Conservation (phyloP, 352 stramenopile species). For the Phytopythium delawarense region DNA sequence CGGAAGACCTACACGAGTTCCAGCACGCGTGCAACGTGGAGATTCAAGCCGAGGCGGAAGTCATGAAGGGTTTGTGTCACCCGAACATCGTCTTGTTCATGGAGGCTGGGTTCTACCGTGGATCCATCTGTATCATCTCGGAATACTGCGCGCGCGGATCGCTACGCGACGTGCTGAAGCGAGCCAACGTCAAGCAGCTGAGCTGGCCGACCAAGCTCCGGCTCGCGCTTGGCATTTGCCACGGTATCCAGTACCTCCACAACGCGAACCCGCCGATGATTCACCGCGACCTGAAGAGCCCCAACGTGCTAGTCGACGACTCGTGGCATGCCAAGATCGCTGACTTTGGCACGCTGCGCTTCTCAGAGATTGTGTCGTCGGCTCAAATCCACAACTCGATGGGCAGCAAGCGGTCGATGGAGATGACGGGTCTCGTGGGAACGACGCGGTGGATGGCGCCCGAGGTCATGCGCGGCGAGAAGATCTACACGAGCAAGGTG, state of each 20-base stretch:
- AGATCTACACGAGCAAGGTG: constrained; percentile 85
- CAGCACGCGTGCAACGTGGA: constrained; percentile 81
- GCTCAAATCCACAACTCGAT: constrained; percentile 44
- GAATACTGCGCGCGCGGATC: constrained; percentile 94
- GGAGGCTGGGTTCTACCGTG: constrained; percentile 81
- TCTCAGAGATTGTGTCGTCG: constrained; percentile 82
- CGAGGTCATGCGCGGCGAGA: constrained; percentile 84
- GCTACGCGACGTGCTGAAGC: constrained; percentile 92
- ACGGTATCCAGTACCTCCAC: constrained; percentile 90
- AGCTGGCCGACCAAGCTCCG: constrained; percentile 81
- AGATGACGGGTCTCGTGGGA: constrained; percentile 85
- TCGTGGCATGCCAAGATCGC: constrained; percentile 90
- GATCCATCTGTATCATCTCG: constrained; percentile 93
- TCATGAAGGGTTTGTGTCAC: constrained; percentile 80
- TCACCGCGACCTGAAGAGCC: constrained; percentile 88
- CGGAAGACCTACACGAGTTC: constrained; percentile 63
- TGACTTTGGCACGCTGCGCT: constrained; percentile 85
- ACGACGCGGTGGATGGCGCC: constrained; percentile 89
- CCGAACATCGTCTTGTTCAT: constrained; percentile 89
- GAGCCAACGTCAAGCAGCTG: constrained; percentile 59
- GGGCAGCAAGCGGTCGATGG: constrained; percentile 35
- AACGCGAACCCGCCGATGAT: constrained; percentile 88
- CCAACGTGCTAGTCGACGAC: constrained; percentile 87
- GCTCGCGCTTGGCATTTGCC: constrained; percentile 69
- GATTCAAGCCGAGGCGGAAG: constrained; percentile 76